These are phyloP conservation scores for Fusarium keratoplasticum DNA, from an alignment of 2,329 filamentous ascomycete species.

Conservation along the genomic window DNA sequence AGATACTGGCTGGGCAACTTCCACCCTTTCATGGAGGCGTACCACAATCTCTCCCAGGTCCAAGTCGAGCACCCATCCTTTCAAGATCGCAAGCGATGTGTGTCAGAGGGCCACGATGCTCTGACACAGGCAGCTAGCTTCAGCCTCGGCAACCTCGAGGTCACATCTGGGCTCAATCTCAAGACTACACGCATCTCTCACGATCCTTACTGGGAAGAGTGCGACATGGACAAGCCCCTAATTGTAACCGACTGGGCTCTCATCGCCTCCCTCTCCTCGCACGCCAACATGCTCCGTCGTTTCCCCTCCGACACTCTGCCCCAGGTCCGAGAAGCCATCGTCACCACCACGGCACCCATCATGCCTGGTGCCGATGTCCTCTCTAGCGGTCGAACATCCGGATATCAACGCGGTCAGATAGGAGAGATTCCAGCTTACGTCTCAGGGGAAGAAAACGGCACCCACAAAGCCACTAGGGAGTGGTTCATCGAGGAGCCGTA, in stretches of 20 bases:
- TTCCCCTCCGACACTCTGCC: slow-evolving; percentile 53
- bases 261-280: slow-evolving; percentile 48
- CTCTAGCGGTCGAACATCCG: slow-evolving; percentile 58
- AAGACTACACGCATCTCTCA: slow-evolving; percentile 58
- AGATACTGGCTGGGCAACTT: slow-evolving; percentile 58
- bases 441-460: slow-evolving; percentile 53
- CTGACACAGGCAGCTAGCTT: slow-evolving; percentile 46
- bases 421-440: slow-evolving; percentile 59
- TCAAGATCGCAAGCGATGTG: slow-evolving; percentile 52
- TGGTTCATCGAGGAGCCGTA: slow-evolving; percentile 59
- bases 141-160: slow-evolving; percentile 51
- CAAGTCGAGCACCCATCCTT: slow-evolving; percentile 56
- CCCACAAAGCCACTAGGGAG: slow-evolving; percentile 56
- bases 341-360: slow-evolving; percentile 48
- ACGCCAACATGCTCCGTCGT: slow-evolving; percentile 56
- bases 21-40: slow-evolving; percentile 56
- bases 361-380: slow-evolving; percentile 51
- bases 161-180: slow-evolving; percentile 56
- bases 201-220: slow-evolving; percentile 59
- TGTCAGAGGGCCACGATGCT: slow-evolving; percentile 52
- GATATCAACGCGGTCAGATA: slow-evolving; percentile 55
- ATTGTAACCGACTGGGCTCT: slow-evolving; percentile 59
- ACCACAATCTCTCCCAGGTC: slow-evolving; percentile 43
- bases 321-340: slow-evolving; percentile 46
- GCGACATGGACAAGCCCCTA: slow-evolving; percentile 53